These are phyloP conservation scores for Cyanidiococcus yangmingshanensis DNA, from an alignment of 23 red algal species.

Conservation along the genomic window DNA sequence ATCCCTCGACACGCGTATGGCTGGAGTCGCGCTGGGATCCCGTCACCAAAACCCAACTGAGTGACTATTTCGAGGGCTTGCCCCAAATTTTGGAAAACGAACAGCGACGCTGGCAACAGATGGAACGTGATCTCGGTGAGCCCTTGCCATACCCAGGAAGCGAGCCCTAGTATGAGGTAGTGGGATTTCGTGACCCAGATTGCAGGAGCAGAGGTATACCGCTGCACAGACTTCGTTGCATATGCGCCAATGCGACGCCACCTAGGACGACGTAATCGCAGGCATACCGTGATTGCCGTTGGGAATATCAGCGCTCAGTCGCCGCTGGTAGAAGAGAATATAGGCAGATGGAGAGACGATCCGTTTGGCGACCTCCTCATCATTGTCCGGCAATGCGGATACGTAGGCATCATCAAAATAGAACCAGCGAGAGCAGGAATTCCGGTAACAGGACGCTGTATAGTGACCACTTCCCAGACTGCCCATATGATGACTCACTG, in stretches of 20 bases:
- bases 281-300: not conserved
- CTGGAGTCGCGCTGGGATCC: conserved; percentile 4
- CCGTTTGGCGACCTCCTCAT: conserved; percentile 14
- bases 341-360: conserved; percentile 22
- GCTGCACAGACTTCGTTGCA: too few relatives aligned
- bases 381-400: not conserved
- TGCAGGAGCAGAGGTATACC: too few relatives aligned
- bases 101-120: not conserved
- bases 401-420: conserved; percentile 39
- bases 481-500: conserved; percentile 43
- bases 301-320: not conserved
- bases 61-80: not conserved
- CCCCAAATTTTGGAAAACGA: not conserved
- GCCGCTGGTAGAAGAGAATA: conserved; percentile 34
- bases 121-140: not conserved
- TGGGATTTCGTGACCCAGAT: too few relatives aligned
- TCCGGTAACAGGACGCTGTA: conserved; percentile 29
- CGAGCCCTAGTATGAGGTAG: too few relatives aligned
- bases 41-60: not conserved
- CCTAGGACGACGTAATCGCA: not conserved
- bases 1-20: not conserved
- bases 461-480: conserved; percentile 45
- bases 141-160: not conserved
- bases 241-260: not conserved
- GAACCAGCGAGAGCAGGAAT: conserved; percentile 18